Conservation (phyloP, 2,329 filamentous ascomycete species). For the Gyromitra esculenta region DNA sequence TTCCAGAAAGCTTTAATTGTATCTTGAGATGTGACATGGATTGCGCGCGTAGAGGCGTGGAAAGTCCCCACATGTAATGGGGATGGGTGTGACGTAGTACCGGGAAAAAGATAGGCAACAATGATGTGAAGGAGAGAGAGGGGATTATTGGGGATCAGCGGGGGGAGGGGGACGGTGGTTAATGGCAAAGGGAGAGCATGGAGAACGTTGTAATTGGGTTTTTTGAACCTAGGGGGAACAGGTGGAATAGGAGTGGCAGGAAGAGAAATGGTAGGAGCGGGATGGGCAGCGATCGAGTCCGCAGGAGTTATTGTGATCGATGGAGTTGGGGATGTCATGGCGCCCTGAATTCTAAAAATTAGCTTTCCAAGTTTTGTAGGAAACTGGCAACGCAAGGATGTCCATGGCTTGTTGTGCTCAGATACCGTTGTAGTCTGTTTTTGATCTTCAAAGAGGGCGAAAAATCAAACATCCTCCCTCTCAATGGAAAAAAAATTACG, state of each 20-base stretch:
- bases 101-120: conserved; percentile 75
- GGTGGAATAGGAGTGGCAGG: conserved; percentile 49
- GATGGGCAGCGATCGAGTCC: conserved; percentile 48
- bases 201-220: conserved; percentile 75
- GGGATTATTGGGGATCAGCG: conserved; percentile 91
- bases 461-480: conserved; percentile 62
- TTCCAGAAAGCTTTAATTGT: conserved; percentile 89
- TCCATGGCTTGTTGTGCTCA: conserved; percentile 69
- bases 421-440: conserved; percentile 98
- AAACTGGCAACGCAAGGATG: conserved; percentile 6
- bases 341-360: conserved; percentile 33
- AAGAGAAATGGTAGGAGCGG: conserved; percentile 52
- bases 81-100: conserved; percentile 72
- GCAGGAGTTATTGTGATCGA: conserved; percentile 52
- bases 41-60: conserved; percentile 80
- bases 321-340: conserved; percentile 38
- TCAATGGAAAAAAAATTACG: conserved; percentile 34
- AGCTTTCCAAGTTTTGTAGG: conserved; percentile 24
- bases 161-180: conserved; percentile 82
- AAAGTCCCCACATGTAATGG: conserved; percentile 77
- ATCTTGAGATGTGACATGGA: conserved; percentile 80
- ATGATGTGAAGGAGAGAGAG: conserved; percentile 83
- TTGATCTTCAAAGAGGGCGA: conserved; percentile 64
- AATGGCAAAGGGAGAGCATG: conserved; percentile 84
- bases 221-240: conserved; percentile 61